These are phyloP conservation scores for Podospora australis DNA, from an alignment of 495 filamentous ascomycete species.

Conservation along the genomic window DNA sequence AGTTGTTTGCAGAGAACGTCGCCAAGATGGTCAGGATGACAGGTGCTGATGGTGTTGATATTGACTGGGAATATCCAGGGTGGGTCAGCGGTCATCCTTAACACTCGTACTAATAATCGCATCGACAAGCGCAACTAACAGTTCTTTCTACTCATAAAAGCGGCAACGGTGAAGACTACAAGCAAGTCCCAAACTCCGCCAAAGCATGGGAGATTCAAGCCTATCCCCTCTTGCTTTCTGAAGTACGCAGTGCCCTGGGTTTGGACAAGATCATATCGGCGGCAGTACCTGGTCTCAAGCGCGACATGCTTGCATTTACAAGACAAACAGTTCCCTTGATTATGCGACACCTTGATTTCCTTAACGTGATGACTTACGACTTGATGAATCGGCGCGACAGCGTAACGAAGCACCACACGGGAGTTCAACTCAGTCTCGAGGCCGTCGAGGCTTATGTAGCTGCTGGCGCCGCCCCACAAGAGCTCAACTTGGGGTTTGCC, in stretches of 20 bases:
- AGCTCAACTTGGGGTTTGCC: slow-evolving; percentile 67
- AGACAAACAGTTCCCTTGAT: slow-evolving; percentile 56
- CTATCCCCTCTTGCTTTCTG: slow-evolving; percentile 56
- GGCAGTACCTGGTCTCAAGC: slow-evolving; percentile 59
- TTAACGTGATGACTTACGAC: slow-evolving; percentile 79
- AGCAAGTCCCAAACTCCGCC: slow-evolving; percentile 53
- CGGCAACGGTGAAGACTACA: slow-evolving; percentile 74
- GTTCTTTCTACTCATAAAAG: slow-evolving; percentile 23
- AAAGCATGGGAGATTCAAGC: slow-evolving; percentile 57
- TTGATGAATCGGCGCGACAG: slow-evolving; percentile 69
- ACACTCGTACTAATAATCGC: not conserved
- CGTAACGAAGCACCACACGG: slow-evolving; percentile 60
- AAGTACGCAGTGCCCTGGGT: slow-evolving; percentile 54
- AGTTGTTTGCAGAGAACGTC: slow-evolving; percentile 58
- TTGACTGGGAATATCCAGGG: slow-evolving; percentile 79
- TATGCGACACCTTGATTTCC: slow-evolving; percentile 58
- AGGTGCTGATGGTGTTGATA: slow-evolving; percentile 61
- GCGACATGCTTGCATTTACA: slow-evolving; percentile 71
- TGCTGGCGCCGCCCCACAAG: slow-evolving; percentile 48
- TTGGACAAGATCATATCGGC: slow-evolving; percentile 58
- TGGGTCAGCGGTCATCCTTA: slow-evolving; percentile 18
- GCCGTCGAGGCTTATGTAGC: slow-evolving; percentile 54
- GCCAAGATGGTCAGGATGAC: slow-evolving; percentile 54
- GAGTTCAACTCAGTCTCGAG: slow-evolving; percentile 48
- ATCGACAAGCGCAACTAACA: not conserved